Evolutionary conservation across 805 yeast species (phyloP).

Genomic region (Metschnikowia aberdeeniae): DNA sequence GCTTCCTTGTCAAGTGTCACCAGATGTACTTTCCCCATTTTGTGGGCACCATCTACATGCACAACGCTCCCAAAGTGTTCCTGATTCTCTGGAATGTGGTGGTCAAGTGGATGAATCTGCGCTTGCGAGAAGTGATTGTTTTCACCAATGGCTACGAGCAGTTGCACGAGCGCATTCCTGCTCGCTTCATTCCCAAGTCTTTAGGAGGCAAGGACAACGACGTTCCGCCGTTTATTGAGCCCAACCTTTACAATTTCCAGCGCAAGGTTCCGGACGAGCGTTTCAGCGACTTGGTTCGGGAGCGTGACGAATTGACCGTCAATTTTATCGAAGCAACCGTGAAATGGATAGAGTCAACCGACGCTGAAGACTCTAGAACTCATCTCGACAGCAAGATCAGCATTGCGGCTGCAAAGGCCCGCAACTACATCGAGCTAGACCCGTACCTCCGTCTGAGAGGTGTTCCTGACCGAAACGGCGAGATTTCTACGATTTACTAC

Average conservation of each 20-base stretch:
- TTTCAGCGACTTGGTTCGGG: conserved; percentile 6
- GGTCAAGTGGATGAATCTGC: conserved; percentile 12
- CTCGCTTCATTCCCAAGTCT: conserved; percentile 8
- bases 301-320: conserved; percentile 13
- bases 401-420: conserved; percentile 8
- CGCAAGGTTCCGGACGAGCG: conserved; percentile 10
- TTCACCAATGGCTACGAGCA: conserved; percentile 8
- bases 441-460: conserved; percentile 13
- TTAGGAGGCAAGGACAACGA: conserved; percentile 11
- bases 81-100: conserved; percentile 12
- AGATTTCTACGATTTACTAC: not conserved
- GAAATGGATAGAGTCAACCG: conserved; percentile 12
- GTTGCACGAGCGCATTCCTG: conserved; percentile 7
- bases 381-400: conserved; percentile 7
- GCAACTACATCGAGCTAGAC: conserved; percentile 10
- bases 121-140: conserved; percentile 6
- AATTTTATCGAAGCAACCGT: conserved; percentile 12
- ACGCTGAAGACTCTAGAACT: conserved; percentile 5
- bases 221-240: conserved; percentile 10
- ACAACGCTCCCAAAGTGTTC: conserved; percentile 14
- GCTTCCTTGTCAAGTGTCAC: conserved; percentile 7
- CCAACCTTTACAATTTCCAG: conserved; percentile 4
- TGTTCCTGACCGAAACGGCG: conserved; percentile 12
- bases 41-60: conserved; percentile 10
- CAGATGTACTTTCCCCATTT: conserved; percentile 12